Evolutionary conservation across 2,329 filamentous ascomycete species (phyloP), one percentile per base, ranked within the genome.

Genomic region (Stachybotrys chartarum): DNA sequence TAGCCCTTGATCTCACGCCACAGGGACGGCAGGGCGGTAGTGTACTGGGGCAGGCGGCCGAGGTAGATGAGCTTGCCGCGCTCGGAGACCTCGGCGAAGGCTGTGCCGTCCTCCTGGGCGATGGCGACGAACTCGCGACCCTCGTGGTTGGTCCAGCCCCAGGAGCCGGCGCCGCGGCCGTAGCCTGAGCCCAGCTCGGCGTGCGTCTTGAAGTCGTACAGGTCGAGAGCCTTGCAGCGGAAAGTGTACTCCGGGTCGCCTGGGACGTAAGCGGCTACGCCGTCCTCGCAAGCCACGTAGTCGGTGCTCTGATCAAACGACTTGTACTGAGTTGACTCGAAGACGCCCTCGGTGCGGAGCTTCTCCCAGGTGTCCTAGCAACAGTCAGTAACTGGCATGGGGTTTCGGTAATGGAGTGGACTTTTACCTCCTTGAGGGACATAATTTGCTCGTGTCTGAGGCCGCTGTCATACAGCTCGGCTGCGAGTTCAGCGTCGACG

Each of bases 191-290:
- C 80, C 1, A 83, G 72, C 50, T 75, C 72, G 11, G 74, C 71
- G 61, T 83, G 80, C 52, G 72, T 75, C 50, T 78, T 68, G 66
- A 83, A 83, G 64, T 80, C 75, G 61, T 80, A 77, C 11, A 81
- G 70, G 59, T 82, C 79, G 30, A 61, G 54, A 30, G 51, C 55
- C 42, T 60, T 57, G 55, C 60, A 61, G 48, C 53, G 56, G 54
- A 61, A 61, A 18, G 58, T 60, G 53, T 59, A 58, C 24, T 54
- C 57, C 12, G 57, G 52, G 30, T 61, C 58, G 31, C 57, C 60
- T 16, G 57, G 55, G 17, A 61, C 51, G 24, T 56, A 57, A 14
- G 48, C 57, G 11, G 59, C 58, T 17, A 56, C 55, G 39, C 60
- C 60, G 45, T 61, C 50, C 10, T 55, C 45, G 45, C 60, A 61